Evolutionary conservation across 2,329 filamentous ascomycete genomes (phyloP), one percentile per base, ranked within the genome.

Genomic region (Cryoendolithus antarcticus): DNA sequence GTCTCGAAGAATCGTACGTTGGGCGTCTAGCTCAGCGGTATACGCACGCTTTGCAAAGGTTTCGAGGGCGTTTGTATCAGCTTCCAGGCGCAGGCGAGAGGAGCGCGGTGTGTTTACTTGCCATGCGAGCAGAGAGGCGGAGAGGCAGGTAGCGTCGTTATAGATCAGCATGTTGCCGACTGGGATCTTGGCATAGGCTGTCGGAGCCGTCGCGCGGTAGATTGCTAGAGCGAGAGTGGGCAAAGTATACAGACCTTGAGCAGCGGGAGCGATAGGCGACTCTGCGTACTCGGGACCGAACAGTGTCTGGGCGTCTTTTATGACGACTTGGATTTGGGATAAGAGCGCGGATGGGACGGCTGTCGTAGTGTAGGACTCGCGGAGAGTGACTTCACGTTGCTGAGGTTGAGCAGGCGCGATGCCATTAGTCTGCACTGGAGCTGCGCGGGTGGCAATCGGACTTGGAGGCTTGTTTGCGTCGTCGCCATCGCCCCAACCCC

Each of bases 361-460:
- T 0, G 89, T 95, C 37, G 94, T 82, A 42, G 79, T 83, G 59
- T 94, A 98, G 1, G 74, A 82, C 62, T 98, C 91, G 44, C 72
- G 82, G 33, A 96, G 63, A 0, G 83, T 82, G 43, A 96, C 45
- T 37, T 60, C 53, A 12, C 52, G 51, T 34, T 60, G 46, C 1
- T 48, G 28, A 13, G 51, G 29, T 30, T 54, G 53, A 12, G 54
- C 46, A 2, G 51, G 34, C 13, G 35, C 31, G 3, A 54, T 42
- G 15, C 50, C 49, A 35, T 60, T 61, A 9, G 44, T 39, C 41
- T 49, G 62, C 47, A 37, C 58, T 48, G 45, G 56, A 48, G 31
- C 60, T 53, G 36, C 63, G 27, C 43, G 48, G 7, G 33, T 34
- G 12, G 35, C 41, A 24, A 46, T 43, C 2, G 51, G 49, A 36